Evolutionary conservation across 768 basidiomycete species (phyloP), one percentile per base, ranked within the genome.

Genomic region (Mycena galopus): DNA sequence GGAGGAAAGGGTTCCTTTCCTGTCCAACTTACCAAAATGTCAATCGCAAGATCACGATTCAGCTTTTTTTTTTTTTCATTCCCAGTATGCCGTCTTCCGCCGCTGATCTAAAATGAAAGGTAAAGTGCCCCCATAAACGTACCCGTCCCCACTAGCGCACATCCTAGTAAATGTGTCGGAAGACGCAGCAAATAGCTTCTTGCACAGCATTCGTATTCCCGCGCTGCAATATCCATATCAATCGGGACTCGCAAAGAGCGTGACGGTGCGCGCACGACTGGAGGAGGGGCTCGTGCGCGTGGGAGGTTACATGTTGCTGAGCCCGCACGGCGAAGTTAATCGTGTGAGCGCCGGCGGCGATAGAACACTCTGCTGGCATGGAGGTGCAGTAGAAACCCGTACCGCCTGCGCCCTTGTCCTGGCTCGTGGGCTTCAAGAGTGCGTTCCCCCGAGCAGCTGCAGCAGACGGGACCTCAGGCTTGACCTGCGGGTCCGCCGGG

Each of bases 401-500:
- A 98, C 76, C 99, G 84, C 30, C 91, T 89, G 33, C 96, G 86
- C 21, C 72, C 72, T 19, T 85, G 77, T 99, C 97, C 80, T 98
- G 98, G 77, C 88, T 93, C 0, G 95, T 96, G 0, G 96, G 93
- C 81, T 99, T 99, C 2, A 98, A 96, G 0, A 99, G 86, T 1
- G 97, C 96, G 76, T 99, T 99, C 35, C 98, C 88, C 98, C 96
- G 47, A 99, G 88, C 21, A 99, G 86, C 76, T 98, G 97, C 0
- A 97, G 94, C 2, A 99, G 88, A 80, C n/a, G n/a, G n/a, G n/a
- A n/a, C n/a, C n/a, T n/a, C n/a, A n/a, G n/a, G n/a, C n/a, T n/a
- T n/a, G n/a, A n/a, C n/a, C n/a, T n/a, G n/a, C n/a, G n/a, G n/a
- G n/a, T n/a, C n/a, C n/a, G n/a, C n/a, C n/a, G n/a, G n/a, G n/a